phyloP scores from a whole-genome alignment of 176 grass and related monocot species.

The Alloteropsis semialata region DNA sequence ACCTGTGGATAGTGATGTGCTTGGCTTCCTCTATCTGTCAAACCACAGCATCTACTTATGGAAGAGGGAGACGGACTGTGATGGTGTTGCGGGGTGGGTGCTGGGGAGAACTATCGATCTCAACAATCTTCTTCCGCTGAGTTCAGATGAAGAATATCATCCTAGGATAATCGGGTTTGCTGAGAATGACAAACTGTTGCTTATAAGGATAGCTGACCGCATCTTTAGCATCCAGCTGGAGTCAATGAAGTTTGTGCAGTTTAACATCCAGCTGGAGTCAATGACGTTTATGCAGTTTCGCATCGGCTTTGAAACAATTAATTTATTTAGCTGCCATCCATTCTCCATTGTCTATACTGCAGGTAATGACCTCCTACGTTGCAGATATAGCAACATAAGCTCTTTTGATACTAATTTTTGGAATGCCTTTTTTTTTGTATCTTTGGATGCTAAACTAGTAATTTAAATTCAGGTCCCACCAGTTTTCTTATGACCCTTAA shows the following conservation, averaged over 20 bases:
- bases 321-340: too few species aligned
- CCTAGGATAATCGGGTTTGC: neutral
- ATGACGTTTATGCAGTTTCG: accelerated
- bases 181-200: neutral
- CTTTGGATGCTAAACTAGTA: neutral
- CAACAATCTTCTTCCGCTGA: neutral
- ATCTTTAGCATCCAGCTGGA: slow-evolving; percentile 7
- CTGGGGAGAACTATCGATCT: neutral
- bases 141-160: neutral
- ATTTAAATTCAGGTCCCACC: too few species aligned
- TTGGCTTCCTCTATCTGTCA: neutral
- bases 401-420: too few species aligned
- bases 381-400: neutral
- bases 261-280: neutral
- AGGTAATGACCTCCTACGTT: neutral
- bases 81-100: neutral
- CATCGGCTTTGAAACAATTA: too few species aligned
- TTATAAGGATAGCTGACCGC: neutral
- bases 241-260: neutral
- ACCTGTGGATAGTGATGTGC: too few species aligned
- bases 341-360: neutral
- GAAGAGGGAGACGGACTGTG: neutral
- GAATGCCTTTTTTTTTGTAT: neutral
- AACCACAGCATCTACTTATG: neutral
- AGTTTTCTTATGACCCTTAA: neutral